Base-by-base conservation (phyloP, 805 yeast species). In the Suhomyces prunicola region DNA sequence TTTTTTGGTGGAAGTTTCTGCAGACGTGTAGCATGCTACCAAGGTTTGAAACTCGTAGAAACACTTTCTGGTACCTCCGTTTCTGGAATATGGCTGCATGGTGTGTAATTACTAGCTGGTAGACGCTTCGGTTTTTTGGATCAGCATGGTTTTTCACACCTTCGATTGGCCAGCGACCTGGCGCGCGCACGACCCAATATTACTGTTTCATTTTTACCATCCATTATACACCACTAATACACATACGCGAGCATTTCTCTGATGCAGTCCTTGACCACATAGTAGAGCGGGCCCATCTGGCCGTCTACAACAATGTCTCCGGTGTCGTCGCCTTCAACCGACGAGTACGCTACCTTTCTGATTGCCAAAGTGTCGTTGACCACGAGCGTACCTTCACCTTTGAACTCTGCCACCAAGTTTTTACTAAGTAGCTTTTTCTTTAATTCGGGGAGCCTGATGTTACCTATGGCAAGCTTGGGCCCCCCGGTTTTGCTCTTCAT, bases 241-340 rank as follows among this genome's bases (percentile, higher is more conserved):
- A 88, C 86, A 65, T 84, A 86, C 1, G 94, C 94, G 57, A 88
- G 70, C 90, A 87, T 85, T 41, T 78, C 82, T 54, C 88, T 78
- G 15, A 91, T 87, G 48, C 86, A 76, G 33, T 81, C 80, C 65
- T 90, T 84, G 7, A 91, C 91, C 53, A 84, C 79, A 68, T 91
- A 91, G 69, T 89, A 93, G 48, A 89, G 79, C 3, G 80, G 79
- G 5, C 91, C 84, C 2, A 88, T 82, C 6, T 80, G 78, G 1
- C 99, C 98, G 60, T 93, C 97, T 12, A 94, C 85, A 4, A 87
- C 73, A n/a, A 93, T 80, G 61, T 87, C 87, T 44, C 97, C 96
- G 47, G 90, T 90, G 44, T 81, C 86, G 23, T 75, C 79, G 26
- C 71, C 68, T 49, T 71, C 76, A 7, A 59, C 54, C 19, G 66